Evolutionary conservation across 78 protist species (phyloP), one percentile per base, ranked within the genome.

Genomic region (Polysphondylium violaceum): DNA sequence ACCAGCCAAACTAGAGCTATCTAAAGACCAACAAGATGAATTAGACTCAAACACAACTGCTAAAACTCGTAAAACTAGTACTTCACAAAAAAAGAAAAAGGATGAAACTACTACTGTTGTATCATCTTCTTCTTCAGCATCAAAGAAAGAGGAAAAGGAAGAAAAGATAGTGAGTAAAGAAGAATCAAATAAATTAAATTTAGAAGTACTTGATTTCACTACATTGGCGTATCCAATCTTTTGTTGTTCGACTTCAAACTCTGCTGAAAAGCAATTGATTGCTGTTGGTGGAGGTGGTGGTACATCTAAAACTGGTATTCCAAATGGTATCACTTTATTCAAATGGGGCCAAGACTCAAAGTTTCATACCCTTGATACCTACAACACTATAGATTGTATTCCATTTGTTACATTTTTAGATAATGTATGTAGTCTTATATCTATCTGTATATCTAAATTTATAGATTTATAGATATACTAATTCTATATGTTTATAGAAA

Each of bases 221-320:
- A 38, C 58, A 33, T 55, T 65, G 21, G 55, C 35, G 11, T 81
- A 81, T 35, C 89, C 89, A 27, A 14, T 81, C 29, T 81, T 68
- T 56, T 68, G 78, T 68, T 81, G 89, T 40, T 2, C 53, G 2
- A 61, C 63, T 43, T 65, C 72, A 25, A 63, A 11, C 4, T 23
- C 50, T 44, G 55, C 43, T 17, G 55, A 67, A 5, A 61, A 41
- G 44, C 33, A 58, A 27, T 38, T 68, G 23, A 58, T 81, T 31
- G 77, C 76, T 17, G 76, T 72, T 1, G 89, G 89, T 68, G 89
- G 89, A 27, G 89, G 89, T 9, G 89, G 89, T 68, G 89, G 89
- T 9, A 56, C 35, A 23, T 65, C 89, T 14, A 68, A 65, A 21
- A 81, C 89, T 5, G 89, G 89, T 43, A 71, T 81, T 12, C 68